Evolutionary conservation across 805 yeast species (phyloP).

Genomic region (Candida vartiovaarae): DNA sequence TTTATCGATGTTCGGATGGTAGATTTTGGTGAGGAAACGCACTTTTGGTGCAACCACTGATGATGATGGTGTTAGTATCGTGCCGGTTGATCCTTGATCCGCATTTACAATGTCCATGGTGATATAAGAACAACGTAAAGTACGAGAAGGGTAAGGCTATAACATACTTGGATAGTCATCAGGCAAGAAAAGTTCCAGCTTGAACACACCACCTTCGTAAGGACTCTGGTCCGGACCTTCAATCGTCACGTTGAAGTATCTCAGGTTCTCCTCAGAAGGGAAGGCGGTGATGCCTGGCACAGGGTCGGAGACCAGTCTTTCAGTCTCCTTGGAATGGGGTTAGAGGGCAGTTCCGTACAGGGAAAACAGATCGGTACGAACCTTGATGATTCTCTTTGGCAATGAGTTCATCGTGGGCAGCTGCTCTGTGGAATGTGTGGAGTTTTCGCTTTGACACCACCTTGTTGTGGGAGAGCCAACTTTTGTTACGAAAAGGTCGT

Average conservation of each 20-base stretch:
- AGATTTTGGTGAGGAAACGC: constrained; percentile 85
- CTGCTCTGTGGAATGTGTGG: no score
- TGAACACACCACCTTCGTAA: constrained; percentile 77
- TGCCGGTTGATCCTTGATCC: no score
- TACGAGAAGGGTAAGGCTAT: background rate
- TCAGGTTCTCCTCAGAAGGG: constrained; percentile 90
- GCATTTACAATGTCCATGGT: no score
- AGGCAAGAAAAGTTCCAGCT: constrained; percentile 82
- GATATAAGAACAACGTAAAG: no score
- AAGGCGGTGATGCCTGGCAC: constrained; percentile 92
- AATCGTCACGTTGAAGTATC: constrained; percentile 87
- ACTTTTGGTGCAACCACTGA: constrained; percentile 91
- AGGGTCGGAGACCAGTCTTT: constrained; percentile 85
- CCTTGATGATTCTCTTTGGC: constrained; percentile 89
- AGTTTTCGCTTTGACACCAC: no score
- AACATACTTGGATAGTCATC: constrained; percentile 86
- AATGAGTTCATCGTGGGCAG: background rate
- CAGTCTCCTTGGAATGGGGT: constrained; percentile 59
- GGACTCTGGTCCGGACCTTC: constrained; percentile 92
- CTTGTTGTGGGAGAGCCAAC: no score
- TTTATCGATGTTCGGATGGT: constrained; percentile 95
- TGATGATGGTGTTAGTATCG: constrained; percentile 8
- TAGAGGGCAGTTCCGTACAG: no score
- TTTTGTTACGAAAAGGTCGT: no score
- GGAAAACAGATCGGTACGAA: constrained; percentile 12